Conservation (phyloP, 805 yeast species). For the Ogataea methanolica region DNA sequence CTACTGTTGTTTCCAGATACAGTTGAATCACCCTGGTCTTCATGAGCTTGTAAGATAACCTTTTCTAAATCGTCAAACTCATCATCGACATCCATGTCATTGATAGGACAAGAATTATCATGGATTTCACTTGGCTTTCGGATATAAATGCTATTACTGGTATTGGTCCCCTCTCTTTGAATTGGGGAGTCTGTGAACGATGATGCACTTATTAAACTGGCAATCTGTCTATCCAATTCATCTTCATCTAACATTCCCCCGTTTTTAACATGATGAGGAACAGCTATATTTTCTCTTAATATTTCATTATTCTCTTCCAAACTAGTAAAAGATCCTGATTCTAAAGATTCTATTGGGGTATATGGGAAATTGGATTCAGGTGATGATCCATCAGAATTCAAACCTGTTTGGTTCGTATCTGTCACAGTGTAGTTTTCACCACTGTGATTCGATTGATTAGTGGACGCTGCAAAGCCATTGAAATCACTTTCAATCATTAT, state of each 20-base stretch:
- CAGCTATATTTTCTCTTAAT: not conserved
- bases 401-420: not conserved
- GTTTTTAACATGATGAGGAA: too few species aligned
- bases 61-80: slow-evolving; percentile 2
- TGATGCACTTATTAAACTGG: slow-evolving; percentile 1
- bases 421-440: not conserved
- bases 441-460: not conserved
- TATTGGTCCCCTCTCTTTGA: not conserved
- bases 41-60: slow-evolving; percentile 2
- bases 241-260: slow-evolving; percentile 1
- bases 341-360: slow-evolving; percentile 20
- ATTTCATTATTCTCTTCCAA: slow-evolving; percentile 1
- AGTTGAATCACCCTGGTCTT: not conserved
- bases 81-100: not conserved
- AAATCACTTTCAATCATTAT: not conserved
- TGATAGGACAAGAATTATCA: not conserved
- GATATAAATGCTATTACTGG: too few species aligned
- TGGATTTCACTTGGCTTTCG: not conserved
- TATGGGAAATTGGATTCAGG: slow-evolving; percentile 18
- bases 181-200: not conserved
- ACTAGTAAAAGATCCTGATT: slow-evolving; percentile 15
- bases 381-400: slow-evolving; percentile 6
- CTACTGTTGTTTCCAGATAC: too few species aligned
- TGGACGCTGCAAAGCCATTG: not conserved
- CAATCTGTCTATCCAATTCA: slow-evolving; percentile 5